Conservation (phyloP, 2,329 filamentous ascomycete genomes). For the Fusarium sambucinum region DNA sequence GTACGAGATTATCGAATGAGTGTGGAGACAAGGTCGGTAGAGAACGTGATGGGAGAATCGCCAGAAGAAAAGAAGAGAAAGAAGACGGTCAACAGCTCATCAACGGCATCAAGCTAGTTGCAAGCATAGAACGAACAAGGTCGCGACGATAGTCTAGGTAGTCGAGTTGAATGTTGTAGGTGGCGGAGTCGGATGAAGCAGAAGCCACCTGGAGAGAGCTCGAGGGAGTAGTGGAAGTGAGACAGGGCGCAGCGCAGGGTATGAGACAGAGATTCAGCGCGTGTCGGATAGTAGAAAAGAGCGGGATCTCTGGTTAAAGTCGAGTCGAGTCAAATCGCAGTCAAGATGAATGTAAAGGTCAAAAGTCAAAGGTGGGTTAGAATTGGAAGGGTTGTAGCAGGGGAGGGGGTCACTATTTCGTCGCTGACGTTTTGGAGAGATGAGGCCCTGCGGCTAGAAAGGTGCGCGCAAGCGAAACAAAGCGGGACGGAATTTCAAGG, state of each 20-base stretch:
- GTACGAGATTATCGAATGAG: constrained; percentile 31
- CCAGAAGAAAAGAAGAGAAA: constrained; percentile 10
- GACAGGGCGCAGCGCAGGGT: constrained; percentile 22
- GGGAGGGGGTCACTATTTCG: constrained; percentile 31
- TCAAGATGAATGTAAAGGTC: background rate
- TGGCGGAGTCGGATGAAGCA: constrained; percentile 24
- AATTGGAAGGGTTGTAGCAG: constrained; percentile 21
- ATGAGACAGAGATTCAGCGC: constrained; percentile 1
- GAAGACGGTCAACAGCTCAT: constrained; percentile 40
- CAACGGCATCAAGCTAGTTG: constrained; percentile 46
- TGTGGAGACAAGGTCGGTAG: constrained; percentile 37
- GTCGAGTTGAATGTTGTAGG: constrained; percentile 12
- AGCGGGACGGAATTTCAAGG: constrained; percentile 51
- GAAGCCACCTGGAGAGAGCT: constrained; percentile 35
- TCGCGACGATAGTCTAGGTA: background rate
- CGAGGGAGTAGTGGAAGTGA: constrained; percentile 32
- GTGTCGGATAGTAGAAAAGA: constrained; percentile 1
- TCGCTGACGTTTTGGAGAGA: constrained; percentile 40
- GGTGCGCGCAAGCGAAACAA: background rate
- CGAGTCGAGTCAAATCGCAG: background rate
- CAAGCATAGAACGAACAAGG: constrained; percentile 24
- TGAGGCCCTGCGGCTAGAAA: constrained; percentile 31
- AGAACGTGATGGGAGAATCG: constrained; percentile 37
- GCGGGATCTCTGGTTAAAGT: background rate
- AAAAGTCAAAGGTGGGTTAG: background rate